These are phyloP conservation scores for Raffaelea arxii DNA, from an alignment of 2,329 filamentous ascomycete species.

Conservation along the genomic window DNA sequence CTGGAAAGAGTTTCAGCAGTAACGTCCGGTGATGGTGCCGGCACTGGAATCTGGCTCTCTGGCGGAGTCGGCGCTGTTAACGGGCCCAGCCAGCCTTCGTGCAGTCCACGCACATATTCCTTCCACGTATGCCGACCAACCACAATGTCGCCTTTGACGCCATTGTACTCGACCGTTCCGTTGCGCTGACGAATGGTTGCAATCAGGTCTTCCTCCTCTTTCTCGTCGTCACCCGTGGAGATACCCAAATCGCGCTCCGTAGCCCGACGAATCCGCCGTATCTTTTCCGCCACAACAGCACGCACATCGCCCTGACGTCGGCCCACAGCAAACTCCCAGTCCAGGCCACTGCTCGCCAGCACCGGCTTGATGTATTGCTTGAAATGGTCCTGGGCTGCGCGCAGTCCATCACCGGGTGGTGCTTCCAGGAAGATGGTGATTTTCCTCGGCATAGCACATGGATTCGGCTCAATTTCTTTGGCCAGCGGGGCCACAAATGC, in stretches of 20 bases:
- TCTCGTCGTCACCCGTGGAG: constrained; percentile 33
- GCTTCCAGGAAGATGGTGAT: constrained; percentile 78
- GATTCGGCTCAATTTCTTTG: constrained; percentile 57
- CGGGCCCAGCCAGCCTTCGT: constrained; percentile 94
- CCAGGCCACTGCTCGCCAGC: constrained; percentile 76
- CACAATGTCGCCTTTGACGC: constrained; percentile 73
- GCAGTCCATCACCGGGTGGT: constrained; percentile 77
- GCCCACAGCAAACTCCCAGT: constrained; percentile 95
- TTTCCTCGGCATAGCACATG: constrained; percentile 68
- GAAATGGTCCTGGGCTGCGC: constrained; percentile 86
- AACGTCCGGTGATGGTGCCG: constrained; percentile 5
- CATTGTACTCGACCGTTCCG: constrained; percentile 62
- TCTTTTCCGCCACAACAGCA: constrained; percentile 75
- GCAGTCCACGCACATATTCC: constrained; percentile 85
- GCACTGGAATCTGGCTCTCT: constrained; percentile 21
- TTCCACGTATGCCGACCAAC: constrained; percentile 94
- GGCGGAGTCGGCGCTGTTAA: constrained; percentile 47
- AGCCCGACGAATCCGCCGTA: constrained; percentile 59
- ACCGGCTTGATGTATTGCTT: constrained; percentile 93
- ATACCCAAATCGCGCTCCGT: constrained; percentile 35
- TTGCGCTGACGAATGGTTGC: constrained; percentile 54
- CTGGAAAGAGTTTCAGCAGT: not conserved
- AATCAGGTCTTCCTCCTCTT: constrained; percentile 49
- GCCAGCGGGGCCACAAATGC: constrained; percentile 77
- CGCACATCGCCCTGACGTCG: constrained; percentile 86